Evolutionary conservation across 1,139 yeast genomes (phyloP).

Genomic region (Candida tropicalis): DNA sequence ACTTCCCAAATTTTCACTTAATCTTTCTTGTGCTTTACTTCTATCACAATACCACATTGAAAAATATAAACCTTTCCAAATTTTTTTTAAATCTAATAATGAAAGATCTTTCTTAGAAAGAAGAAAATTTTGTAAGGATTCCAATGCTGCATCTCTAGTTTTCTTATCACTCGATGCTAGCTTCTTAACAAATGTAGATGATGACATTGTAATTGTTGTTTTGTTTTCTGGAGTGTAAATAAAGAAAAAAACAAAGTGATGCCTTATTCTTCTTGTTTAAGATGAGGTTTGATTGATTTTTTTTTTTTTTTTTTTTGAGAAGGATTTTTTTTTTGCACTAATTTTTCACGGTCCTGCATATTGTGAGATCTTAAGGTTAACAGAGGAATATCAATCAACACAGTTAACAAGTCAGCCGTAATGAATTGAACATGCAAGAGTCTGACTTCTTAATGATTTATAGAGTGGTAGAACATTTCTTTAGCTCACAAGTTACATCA

Average conservation of each 20-base stretch:
- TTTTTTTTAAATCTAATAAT: slow-evolving; percentile 65
- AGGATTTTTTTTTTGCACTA: too few relatives aligned
- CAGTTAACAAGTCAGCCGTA: too few relatives aligned
- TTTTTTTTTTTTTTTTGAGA: too few relatives aligned
- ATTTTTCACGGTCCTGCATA: neutral
- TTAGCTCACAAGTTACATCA: too few relatives aligned
- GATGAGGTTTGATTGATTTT: too few relatives aligned
- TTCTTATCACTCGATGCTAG: slow-evolving; percentile 81
- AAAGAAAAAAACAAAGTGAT: neutral
- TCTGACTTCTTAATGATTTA: too few relatives aligned
- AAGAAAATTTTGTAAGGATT: slow-evolving; percentile 63
- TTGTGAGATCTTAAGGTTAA: too few relatives aligned
- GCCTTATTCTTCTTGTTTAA: too few relatives aligned
- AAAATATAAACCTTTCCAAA: slow-evolving; percentile 93
- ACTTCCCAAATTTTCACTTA: slow-evolving; percentile 74
- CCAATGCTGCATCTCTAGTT: slow-evolving; percentile 76
- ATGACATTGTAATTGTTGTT: slow-evolving; percentile 23
- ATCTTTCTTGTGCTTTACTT: slow-evolving; percentile 85
- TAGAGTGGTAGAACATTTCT: too few relatives aligned
- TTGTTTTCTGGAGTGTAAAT: neutral
- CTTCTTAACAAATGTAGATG: slow-evolving; percentile 65
- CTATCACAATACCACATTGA: slow-evolving; percentile 97
- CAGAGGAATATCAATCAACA: neutral
- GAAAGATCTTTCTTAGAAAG: slow-evolving; percentile 35
- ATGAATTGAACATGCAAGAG: too few relatives aligned